Base-by-base conservation (phyloP, 352 stramenopile species). In the Pythium angustatum region DNA sequence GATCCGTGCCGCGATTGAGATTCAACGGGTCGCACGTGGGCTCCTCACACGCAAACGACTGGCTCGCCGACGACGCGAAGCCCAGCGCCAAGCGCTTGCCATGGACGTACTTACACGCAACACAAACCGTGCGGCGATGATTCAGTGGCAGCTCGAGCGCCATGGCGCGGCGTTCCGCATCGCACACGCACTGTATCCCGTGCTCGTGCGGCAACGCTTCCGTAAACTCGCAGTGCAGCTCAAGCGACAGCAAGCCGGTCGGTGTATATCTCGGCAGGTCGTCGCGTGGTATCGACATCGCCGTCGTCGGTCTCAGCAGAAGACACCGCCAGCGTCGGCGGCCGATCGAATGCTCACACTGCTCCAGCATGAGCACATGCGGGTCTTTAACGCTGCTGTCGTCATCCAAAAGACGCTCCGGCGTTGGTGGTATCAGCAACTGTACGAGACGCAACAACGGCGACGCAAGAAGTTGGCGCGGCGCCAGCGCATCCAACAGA, bases 101-200 rank as follows among this genome's bases (percentile, higher is more conserved):
- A 47, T 71, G 11, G 60, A 76, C 7, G 68, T 75, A 19, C 53
- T 90, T 0, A 27, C 69, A 17, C 64, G 81, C 5, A 83, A 78
- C 50, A 66, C 76, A 30, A 85, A 77, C 2, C 68, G 64, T 1
- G 58, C 68, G 49, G 77, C 77, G 36, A 60, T 76, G 27, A 31
- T 79, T 11, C 62, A 61, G 28, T 90, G 77, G 77, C 71, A 77
- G 36, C 64, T 86, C 8, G 75, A 79, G 26, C 73, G 72, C 14
- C 69, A 66, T 4, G 81, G 78, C 17, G 81, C 81, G n/a, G 66
- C 58, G 3, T 84, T 77, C 34, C 15, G 88, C 17, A 87, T 90
- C n/a, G 67, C 62, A 11, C 40, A 34, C 11, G 68, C 60, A 1
- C 56, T 88, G 49, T 86, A 83, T 28, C 79, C 77, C 1, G 80